These are phyloP conservation scores for Ceratocystis diversiconidia DNA, from an alignment of 2,329 filamentous ascomycete species.

Conservation along the genomic window DNA sequence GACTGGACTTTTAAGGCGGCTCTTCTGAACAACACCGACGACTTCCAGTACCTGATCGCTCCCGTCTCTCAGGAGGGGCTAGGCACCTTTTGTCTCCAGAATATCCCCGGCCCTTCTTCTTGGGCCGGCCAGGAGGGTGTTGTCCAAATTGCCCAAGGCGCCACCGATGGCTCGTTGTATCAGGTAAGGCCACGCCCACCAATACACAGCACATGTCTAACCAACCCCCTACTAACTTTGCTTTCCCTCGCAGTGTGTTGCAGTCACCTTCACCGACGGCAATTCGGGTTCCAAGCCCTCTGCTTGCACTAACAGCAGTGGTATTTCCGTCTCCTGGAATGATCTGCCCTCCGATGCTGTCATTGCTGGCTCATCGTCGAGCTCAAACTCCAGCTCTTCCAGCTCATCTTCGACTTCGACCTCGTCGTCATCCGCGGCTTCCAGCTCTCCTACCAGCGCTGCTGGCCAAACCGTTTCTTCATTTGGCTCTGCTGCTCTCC, in stretches of 20 bases:
- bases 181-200: slow-evolving; percentile 30
- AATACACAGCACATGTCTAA: background rate
- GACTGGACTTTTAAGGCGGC: slow-evolving; percentile 17
- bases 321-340: slow-evolving; percentile 1
- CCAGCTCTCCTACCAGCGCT: slow-evolving; percentile 12
- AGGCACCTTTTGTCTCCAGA: slow-evolving; percentile 39
- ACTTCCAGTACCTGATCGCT: slow-evolving; percentile 14
- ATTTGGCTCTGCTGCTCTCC: slow-evolving; percentile 15
- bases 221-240: background rate
- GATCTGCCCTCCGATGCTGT: slow-evolving; percentile 13
- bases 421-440: background rate
- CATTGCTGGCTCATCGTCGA: slow-evolving; percentile 14
- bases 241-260: slow-evolving; percentile 11
- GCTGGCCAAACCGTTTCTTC: slow-evolving; percentile 11
- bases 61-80: slow-evolving; percentile 34
- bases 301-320: slow-evolving; percentile 14
- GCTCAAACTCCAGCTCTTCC: background rate
- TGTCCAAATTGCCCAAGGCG: slow-evolving; percentile 37
- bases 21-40: slow-evolving; percentile 13
- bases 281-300: slow-evolving; percentile 11
- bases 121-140: slow-evolving; percentile 42
- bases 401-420: slow-evolving; percentile 5
- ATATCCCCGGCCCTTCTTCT: slow-evolving; percentile 34
- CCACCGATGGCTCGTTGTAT: slow-evolving; percentile 41
- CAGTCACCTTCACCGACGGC: slow-evolving; percentile 14